Percentiles rank a stretch among this genome's conserved stretches.
Conservation (phyloP, 768 basidiomycete genomes). For the Candolleomyces aberdarensis region DNA sequence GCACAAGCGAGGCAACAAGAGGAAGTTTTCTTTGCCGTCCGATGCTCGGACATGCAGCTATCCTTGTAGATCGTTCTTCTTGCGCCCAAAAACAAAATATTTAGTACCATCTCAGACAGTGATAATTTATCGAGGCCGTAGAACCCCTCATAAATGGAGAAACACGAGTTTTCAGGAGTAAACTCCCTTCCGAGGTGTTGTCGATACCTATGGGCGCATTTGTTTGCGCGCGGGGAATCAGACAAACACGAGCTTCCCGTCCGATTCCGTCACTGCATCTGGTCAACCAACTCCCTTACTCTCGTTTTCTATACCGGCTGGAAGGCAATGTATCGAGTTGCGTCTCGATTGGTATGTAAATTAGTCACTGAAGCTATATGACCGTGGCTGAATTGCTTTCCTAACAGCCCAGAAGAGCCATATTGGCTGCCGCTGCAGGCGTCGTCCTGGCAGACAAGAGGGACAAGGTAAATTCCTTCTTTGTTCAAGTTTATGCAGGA, state of each 20-base stretch:
- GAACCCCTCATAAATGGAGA: too few relatives aligned
- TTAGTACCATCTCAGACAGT: too few relatives aligned
- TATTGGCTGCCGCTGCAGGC: conserved; percentile 30
- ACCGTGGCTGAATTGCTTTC: background rate
- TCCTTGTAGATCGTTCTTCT: too few relatives aligned
- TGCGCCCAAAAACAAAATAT: too few relatives aligned
- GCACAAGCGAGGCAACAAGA: too few relatives aligned
- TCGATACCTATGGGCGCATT: background rate
- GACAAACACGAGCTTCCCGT: conserved; percentile 1
- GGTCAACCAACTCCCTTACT: background rate
- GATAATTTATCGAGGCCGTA: too few relatives aligned
- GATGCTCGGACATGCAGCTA: too few relatives aligned
- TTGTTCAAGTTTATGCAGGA: background rate
- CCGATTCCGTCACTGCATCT: background rate
- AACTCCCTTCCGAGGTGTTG: too few relatives aligned
- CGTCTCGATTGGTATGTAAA: conserved; percentile 26
- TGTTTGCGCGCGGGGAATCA: background rate
- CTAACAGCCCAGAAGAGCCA: conserved; percentile 30
- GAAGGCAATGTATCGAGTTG: conserved; percentile 29
- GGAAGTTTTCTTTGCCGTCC: too few relatives aligned
- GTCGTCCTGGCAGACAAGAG: conserved; percentile 26
- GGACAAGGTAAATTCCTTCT: conserved; percentile 26
- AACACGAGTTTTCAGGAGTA: too few relatives aligned
- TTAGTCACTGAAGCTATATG: background rate
- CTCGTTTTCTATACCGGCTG: background rate